A percentile compares a stretch with the other conserved stretches of the same genome.
Evolutionary conservation across 78 protist genomes (phyloP).

Genomic region (Cyanophora paradoxa): DNA sequence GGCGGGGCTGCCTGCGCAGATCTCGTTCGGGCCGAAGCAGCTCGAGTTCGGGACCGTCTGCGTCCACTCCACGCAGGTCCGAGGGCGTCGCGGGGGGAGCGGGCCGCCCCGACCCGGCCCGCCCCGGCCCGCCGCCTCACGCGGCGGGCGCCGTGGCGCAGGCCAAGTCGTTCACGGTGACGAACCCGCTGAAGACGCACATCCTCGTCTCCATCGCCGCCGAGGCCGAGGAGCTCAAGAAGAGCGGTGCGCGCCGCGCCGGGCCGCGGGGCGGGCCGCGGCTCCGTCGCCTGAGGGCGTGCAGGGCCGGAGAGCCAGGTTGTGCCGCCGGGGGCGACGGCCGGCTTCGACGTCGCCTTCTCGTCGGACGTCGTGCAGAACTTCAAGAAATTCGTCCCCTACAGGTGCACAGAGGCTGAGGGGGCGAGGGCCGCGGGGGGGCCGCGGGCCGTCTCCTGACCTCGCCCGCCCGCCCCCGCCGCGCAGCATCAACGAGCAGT

Average conservation of each 20-base stretch:
- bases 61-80: slow-evolving; percentile 9
- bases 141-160: too few relatives aligned
- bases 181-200: slow-evolving; percentile 11
- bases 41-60: slow-evolving; percentile 40
- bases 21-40: slow-evolving; percentile 13
- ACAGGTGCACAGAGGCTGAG: too few relatives aligned
- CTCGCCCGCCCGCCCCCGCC: neutral
- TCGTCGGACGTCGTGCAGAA: neutral
- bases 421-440: too few relatives aligned
- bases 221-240: slow-evolving; percentile 9
- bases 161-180: slow-evolving; percentile 20
- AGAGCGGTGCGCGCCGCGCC: neutral
- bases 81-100: too few relatives aligned
- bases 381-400: slow-evolving; percentile 15
- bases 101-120: too few relatives aligned
- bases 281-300: neutral
- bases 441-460: too few relatives aligned
- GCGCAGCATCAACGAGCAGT: slow-evolving; percentile 34
- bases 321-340: slow-evolving; percentile 41
- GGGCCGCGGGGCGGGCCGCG: neutral
- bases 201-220: neutral
- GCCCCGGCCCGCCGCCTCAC: too few relatives aligned
- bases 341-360: slow-evolving; percentile 43
- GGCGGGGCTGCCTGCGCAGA: neutral
- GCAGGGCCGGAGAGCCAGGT: slow-evolving; percentile 30